Evolutionary conservation across 1,284 basidiomycete genomes (phyloP), one percentile per base, ranked within the genome.

Genomic region (Ganoderma lingzhi): DNA sequence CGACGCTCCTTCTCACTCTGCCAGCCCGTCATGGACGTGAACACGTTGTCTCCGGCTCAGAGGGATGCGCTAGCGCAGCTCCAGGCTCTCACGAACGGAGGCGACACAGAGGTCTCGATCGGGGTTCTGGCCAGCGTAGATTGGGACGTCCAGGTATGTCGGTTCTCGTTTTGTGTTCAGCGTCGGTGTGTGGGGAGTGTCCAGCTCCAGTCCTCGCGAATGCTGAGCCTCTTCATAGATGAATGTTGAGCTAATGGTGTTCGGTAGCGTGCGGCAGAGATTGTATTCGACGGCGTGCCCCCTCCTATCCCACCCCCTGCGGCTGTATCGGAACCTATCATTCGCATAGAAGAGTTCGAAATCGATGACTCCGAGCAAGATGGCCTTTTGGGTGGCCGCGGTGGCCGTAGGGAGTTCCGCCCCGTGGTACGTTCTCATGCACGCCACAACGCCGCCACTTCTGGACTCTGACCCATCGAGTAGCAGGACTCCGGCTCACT

Each of bases 61-160:
- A 81, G 79, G n/a, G 81, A 80, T 2, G 85, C 88, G 8, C 78
- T 91, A 53, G 76, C 77, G 8, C 87, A 89, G 76, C 81, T 92
- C 1, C 84, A 86, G 65, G 84, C 86, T 62, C 79, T 92, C 68
- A 90, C 88, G 0, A 84, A 87, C 65, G 86, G 84, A 37, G 84
- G 82, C 15, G 90, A 92, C 76, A 84, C 85, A 39, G 88, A 90
- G 1, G 85, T 87, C 6, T 84, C 89, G 3, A 82, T 87, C n/a
- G 80, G 81, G 41, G 83, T 92, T 1, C 82, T 93, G n/a, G 79
- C 84, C 59, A 86, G 84, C 67, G 87, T 89, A 2, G 85, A 85
- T 45, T 93, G 92, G 91, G 87, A 93, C 79, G 86, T 93, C 23
- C 84, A 90, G 83, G 89, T 89, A 78, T 67, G 76, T 60, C 19